phyloP scores from a whole-genome alignment of 2,329 filamentous ascomycete genomes.

The Apiospora phragmitis region DNA sequence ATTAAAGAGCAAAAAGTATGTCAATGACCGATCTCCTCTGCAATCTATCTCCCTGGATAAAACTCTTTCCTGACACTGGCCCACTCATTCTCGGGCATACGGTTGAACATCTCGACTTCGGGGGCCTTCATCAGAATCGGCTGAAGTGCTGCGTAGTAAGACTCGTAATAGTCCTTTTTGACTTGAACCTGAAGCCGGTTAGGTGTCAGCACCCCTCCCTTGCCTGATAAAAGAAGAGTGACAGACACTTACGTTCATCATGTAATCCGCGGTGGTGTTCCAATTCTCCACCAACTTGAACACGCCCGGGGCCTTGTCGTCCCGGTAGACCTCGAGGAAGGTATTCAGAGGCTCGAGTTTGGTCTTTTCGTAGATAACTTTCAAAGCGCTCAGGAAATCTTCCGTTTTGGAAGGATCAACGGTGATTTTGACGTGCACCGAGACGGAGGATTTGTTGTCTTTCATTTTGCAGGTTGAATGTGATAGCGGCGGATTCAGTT shows the following conservation, averaged over 20 bases:
- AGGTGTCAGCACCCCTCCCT: too few relatives aligned
- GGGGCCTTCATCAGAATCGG: not conserved
- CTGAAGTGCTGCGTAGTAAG: not conserved
- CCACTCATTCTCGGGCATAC: constrained; percentile 9
- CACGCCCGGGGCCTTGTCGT: not conserved
- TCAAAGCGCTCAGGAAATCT: not conserved
- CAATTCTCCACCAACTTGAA: constrained; percentile 13
- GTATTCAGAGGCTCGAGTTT: not conserved
- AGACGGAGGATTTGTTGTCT: not conserved
- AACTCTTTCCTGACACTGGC: not conserved
- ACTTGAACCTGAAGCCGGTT: not conserved
- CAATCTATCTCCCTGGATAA: not conserved
- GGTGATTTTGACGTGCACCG: constrained; percentile 2
- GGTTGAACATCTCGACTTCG: not conserved
- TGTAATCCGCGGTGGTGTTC: constrained; percentile 3
- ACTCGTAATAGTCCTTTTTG: constrained; percentile 1
- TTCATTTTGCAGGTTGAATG: too few relatives aligned
- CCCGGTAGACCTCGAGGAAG: constrained; percentile 8
- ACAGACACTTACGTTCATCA: not conserved
- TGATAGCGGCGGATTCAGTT: too few relatives aligned
- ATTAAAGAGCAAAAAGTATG: too few relatives aligned
- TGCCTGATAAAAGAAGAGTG: not conserved
- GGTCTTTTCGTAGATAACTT: not conserved
- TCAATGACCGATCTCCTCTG: not conserved
- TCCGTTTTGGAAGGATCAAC: not conserved